Evolutionary conservation across 345 rosid genomes (phyloP).

Genomic region (Mangifera indica): DNA sequence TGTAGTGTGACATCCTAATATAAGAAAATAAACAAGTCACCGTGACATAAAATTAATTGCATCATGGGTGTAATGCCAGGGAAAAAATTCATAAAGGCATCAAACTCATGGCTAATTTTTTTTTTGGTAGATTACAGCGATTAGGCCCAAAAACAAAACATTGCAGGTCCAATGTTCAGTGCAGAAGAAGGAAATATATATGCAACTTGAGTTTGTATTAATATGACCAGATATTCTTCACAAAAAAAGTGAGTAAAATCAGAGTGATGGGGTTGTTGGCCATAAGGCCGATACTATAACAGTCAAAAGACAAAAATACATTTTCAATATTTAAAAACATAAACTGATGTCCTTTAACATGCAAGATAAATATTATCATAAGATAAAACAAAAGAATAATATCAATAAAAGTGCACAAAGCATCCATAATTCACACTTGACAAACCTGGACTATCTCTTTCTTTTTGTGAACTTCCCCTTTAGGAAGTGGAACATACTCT

Average conservation of each 20-base stretch:
- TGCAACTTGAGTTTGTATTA: no score
- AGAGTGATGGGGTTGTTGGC: no score
- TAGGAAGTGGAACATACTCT: conserved; percentile 97
- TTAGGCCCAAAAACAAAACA: background rate
- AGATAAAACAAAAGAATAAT: background rate
- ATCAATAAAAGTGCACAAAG: background rate
- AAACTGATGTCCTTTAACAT: no score
- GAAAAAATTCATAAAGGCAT: background rate
- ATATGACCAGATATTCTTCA: no score
- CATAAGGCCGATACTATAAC: no score
- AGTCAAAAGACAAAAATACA: no score
- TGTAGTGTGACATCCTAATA: conserved; percentile 93
- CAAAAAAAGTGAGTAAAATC: no score
- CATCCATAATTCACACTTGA: conserved; percentile 3
- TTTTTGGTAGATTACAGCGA: background rate
- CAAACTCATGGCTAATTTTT: conserved; percentile 1
- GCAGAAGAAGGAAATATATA: no score
- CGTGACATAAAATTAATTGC: conserved; percentile 3
- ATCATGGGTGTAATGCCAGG: background rate
- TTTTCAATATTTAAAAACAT: no score
- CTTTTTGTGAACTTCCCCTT: conserved; percentile 99
- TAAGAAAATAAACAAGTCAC: conserved; percentile 6
- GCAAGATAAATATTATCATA: no score
- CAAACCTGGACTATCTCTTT: conserved; percentile 98
- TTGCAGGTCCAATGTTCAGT: background rate